Evolutionary conservation across 225 moss, liverwort and hornwort species (phyloP).

Genomic region (Marchantia polymorpha): DNA sequence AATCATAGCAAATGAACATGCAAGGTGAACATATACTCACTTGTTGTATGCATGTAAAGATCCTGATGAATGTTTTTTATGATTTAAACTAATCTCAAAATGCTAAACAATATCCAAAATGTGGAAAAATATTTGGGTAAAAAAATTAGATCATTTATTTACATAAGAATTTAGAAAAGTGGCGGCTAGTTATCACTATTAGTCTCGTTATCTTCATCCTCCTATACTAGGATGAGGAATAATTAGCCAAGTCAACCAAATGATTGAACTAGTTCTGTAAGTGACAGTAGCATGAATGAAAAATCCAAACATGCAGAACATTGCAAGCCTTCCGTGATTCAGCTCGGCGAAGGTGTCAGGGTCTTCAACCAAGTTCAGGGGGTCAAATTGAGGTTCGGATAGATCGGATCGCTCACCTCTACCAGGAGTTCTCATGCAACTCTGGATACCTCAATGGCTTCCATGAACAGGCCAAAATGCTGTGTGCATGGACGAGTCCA

Average conservation of each 20-base stretch:
- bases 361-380: conserved; percentile 43
- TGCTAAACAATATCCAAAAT: too few relatives aligned
- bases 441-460: conserved; percentile 13
- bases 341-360: conserved; percentile 51
- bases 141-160: too few relatives aligned
- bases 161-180: too few relatives aligned
- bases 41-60: too few relatives aligned
- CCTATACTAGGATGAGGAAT: too few relatives aligned
- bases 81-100: too few relatives aligned
- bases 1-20: too few relatives aligned
- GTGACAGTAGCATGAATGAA: conserved; percentile 45
- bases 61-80: too few relatives aligned
- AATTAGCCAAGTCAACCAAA: conserved; percentile 38
- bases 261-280: conserved; percentile 38
- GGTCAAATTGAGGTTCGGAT: conserved; percentile 42
- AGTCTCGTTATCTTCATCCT: too few relatives aligned
- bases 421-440: conserved; percentile 32
- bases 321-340: conserved; percentile 40
- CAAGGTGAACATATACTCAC: too few relatives aligned
- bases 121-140: too few relatives aligned
- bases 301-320: conserved; percentile 42
- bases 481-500: conserved; percentile 20
- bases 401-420: conserved; percentile 34
- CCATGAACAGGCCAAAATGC: conserved; percentile 22
- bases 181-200: too few relatives aligned